phyloP scores from a whole-genome alignment of 2,329 filamentous ascomycete genomes.

The Penicillium sclerotigenum region DNA sequence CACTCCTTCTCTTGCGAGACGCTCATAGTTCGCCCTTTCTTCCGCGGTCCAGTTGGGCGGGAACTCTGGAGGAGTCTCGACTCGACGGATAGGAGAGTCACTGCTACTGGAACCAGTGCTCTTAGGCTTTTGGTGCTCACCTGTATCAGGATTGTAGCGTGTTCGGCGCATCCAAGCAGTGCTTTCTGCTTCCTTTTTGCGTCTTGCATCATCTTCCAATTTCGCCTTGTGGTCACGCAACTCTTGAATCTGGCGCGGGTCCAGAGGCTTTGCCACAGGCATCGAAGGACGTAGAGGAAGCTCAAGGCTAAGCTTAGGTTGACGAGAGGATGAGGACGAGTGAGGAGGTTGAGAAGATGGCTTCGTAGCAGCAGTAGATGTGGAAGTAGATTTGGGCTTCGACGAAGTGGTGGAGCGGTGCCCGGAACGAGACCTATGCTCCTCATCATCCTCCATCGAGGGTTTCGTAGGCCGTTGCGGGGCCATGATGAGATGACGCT shows the following conservation, averaged over 20 bases:
- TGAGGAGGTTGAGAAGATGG: background rate
- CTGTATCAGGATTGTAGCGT: background rate
- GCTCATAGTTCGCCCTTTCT: background rate
- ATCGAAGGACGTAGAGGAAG: background rate
- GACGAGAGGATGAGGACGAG: background rate
- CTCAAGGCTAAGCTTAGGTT: background rate
- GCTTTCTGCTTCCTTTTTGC: background rate
- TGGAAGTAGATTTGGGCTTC: background rate
- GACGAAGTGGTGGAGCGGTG: background rate
- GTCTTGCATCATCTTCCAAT: background rate
- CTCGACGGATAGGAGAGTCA: slow-evolving; percentile 3
- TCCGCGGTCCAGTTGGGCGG: slow-evolving; percentile 1
- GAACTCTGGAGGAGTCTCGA: background rate
- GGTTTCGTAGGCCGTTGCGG: background rate
- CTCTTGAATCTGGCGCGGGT: background rate
- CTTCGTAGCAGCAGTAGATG: background rate
- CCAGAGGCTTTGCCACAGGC: background rate
- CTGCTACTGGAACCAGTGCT: background rate
- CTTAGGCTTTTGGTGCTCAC: background rate
- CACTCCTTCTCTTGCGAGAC: background rate
- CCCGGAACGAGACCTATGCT: background rate
- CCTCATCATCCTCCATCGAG: background rate
- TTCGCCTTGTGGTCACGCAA: background rate
- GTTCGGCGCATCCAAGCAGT: slow-evolving; percentile 8
- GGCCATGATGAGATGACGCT: background rate